These are phyloP conservation scores for Didymella pinodella DNA, from an alignment of 2,329 filamentous ascomycete species.

Conservation along the genomic window DNA sequence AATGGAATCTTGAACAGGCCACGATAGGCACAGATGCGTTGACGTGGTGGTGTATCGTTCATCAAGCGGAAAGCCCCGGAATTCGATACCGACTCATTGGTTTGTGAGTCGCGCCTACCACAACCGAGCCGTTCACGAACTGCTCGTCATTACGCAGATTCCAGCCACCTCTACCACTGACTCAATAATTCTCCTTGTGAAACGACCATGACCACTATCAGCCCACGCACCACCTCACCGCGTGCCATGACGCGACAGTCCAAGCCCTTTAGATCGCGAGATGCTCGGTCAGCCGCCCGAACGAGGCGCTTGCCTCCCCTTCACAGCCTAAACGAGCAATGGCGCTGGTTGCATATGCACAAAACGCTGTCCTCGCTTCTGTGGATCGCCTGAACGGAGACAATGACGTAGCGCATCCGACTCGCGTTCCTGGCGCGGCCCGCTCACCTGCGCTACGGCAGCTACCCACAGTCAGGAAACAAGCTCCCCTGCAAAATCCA, in stretches of 20 bases:
- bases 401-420: constrained; percentile 34
- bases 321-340: constrained; percentile 15
- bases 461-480: constrained; percentile 31
- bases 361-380: constrained; percentile 9
- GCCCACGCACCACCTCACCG: not conserved
- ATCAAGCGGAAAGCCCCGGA: not conserved
- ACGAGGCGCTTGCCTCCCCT: constrained; percentile 2
- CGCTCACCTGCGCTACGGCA: constrained; percentile 28
- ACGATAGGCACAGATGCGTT: not conserved
- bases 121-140: not conserved
- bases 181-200: not conserved
- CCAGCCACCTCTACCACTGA: constrained; percentile 15
- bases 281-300: not conserved
- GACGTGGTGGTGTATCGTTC: not conserved
- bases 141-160: not conserved
- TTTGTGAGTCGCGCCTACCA: not conserved
- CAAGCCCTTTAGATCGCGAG: not conserved
- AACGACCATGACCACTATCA: constrained; percentile 4
- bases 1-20: not conserved
- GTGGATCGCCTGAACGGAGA: constrained; percentile 7
- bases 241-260: not conserved
- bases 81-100: not conserved
- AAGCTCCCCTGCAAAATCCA: constrained; percentile 33
- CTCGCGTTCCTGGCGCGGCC: constrained; percentile 37
- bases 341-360: constrained; percentile 18